Conservation (phyloP, 2,329 filamentous ascomycete genomes). For the Fusarium mexicanum region DNA sequence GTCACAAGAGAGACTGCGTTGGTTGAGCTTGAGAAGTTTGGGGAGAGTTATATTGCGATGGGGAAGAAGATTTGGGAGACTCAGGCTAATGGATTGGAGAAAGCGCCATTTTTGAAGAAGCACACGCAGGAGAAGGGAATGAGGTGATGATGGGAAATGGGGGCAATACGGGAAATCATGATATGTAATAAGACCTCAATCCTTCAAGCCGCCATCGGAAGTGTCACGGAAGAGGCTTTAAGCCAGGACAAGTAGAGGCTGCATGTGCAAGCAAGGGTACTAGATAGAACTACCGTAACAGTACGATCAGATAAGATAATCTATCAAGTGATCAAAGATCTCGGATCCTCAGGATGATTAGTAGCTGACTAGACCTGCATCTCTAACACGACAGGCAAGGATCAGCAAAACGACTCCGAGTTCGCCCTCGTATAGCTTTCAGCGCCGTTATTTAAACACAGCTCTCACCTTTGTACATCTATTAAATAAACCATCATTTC, state of each 20-base stretch:
- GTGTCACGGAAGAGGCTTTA: not conserved
- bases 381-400: not conserved
- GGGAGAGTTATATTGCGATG: constrained; percentile 2
- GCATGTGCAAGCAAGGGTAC: not conserved
- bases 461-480: not conserved
- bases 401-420: not conserved
- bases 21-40: constrained; percentile 15
- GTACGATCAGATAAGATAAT: constrained; percentile 34
- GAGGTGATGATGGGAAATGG: not conserved
- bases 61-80: constrained; percentile 23
- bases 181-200: not conserved
- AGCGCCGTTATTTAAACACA: not conserved
- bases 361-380: not conserved
- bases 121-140: no score
- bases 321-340: not conserved
- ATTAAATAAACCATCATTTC: not conserved
- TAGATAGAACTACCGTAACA: not conserved
- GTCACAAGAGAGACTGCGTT: not conserved
- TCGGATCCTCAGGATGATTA: not conserved
- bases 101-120: constrained; percentile 5
- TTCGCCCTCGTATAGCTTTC: not conserved
- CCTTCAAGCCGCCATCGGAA: not conserved
- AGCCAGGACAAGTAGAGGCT: not conserved
- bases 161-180: not conserved
- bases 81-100: constrained; percentile 23